phyloP scores from a whole-genome alignment of 768 basidiomycete genomes.

The Leccinum imitatum region DNA sequence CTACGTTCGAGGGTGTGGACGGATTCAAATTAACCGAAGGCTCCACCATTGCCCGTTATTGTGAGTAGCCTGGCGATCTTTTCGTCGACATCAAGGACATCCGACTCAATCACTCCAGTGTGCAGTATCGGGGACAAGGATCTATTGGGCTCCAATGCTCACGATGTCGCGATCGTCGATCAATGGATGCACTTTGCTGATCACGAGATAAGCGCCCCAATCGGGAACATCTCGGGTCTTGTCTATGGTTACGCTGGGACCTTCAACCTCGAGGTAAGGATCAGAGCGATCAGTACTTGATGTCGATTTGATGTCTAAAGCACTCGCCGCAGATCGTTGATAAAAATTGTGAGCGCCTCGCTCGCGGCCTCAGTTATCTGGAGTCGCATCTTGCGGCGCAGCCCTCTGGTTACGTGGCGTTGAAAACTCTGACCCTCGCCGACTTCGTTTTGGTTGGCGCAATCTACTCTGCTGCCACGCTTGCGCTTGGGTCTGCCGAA shows the following conservation, averaged over 20 bases:
- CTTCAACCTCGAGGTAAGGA: conserved; percentile 10
- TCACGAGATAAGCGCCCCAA: conserved; percentile 8
- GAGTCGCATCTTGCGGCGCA: conserved; percentile 14
- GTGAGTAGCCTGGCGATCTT: conserved; percentile 6
- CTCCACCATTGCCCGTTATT: conserved; percentile 21
- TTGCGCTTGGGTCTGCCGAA: conserved; percentile 14
- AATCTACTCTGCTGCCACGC: not conserved
- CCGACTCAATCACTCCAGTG: conserved; percentile 1
- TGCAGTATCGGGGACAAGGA: conserved; percentile 13
- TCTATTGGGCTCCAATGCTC: conserved; percentile 11
- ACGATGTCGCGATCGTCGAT: conserved; percentile 11
- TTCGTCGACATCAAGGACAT: not conserved
- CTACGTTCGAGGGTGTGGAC: conserved; percentile 21
- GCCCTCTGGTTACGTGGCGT: conserved; percentile 13
- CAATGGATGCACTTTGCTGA: conserved; percentile 18
- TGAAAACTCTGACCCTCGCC: conserved; percentile 16
- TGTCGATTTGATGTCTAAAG: not conserved
- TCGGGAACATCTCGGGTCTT: not conserved
- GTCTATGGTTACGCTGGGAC: conserved; percentile 5
- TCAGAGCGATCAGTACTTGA: too few relatives aligned
- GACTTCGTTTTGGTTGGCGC: conserved; percentile 20
- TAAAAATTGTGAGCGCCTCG: not conserved
- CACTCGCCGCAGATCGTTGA: not conserved
- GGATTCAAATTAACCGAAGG: conserved; percentile 24
- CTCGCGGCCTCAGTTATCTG: conserved; percentile 10